phyloP scores from a whole-genome alignment of 495 filamentous ascomycete species.

The Aspergillus heteromorphus region DNA sequence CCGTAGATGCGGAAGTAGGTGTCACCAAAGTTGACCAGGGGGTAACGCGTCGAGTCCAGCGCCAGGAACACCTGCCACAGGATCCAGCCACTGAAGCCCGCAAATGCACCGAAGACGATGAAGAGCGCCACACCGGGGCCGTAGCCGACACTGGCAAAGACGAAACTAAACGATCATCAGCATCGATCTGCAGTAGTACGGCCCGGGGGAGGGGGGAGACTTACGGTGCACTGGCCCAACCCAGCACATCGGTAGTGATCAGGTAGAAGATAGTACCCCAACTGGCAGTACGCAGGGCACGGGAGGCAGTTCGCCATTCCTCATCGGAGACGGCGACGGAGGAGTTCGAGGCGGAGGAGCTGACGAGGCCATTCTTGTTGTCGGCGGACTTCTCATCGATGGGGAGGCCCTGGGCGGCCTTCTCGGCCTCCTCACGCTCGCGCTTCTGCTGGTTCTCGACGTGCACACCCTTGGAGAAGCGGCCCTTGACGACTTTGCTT shows the following conservation, averaged over 20 bases:
- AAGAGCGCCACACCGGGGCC: neutral
- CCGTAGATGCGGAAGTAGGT: neutral
- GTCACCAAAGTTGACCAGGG: neutral
- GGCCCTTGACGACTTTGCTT: neutral
- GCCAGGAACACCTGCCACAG: neutral
- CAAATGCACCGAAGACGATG: neutral
- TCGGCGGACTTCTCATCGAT: neutral
- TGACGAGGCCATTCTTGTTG: neutral
- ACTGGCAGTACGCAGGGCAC: neutral
- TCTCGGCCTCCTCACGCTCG: neutral
- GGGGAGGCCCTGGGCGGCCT: neutral
- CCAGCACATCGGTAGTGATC: neutral
- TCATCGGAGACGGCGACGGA: neutral
- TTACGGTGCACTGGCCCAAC: neutral
- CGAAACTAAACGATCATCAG: neutral
- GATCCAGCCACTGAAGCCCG: neutral
- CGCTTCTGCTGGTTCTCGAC: neutral
- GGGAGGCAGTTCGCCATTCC: neutral
- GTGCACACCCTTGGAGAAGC: neutral
- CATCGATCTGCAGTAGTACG: neutral
- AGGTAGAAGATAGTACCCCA: neutral
- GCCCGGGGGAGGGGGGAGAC: neutral
- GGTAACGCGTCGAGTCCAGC: neutral
- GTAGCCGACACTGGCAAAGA: neutral
- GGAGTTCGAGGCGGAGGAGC: neutral